Base-by-base conservation (phyloP, 176 grass and related monocot genomes). In the Leersia perrieri region DNA sequence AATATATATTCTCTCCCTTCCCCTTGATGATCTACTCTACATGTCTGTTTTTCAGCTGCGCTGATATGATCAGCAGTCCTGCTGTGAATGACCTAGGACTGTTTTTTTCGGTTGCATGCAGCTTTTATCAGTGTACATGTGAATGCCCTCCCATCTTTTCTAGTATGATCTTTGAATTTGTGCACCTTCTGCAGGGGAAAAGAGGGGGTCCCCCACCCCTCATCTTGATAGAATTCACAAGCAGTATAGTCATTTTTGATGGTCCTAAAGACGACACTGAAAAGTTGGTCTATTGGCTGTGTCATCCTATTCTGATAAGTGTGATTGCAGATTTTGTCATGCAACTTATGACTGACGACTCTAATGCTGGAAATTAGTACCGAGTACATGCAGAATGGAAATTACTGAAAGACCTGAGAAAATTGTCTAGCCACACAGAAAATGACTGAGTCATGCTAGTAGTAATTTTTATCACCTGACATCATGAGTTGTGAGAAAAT, bases 151-250 rank as follows among this genome's bases (percentile, higher is more conserved):
- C 22, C 27, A 27, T 35, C 29, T 14, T 60, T 63, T 25, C 4
- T 35, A 39, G 1, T 25, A 28, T 78, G 39, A 60, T 70, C 65
- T 29, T 47, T 85, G 74, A 78, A 85, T 35, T 39, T 38, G 29
- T 85, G 36, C 30, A 42, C 44, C 71, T 67, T 31, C 12, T 41
- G 11, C 63, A 41, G 47, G 44, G 32, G 23, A 14, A 31, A 55
- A 69, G 4, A 2, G 4, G 11, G 23, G 44, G 10, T 0, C 32
- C 30, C 70, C 25, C n/a, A 28, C 31, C 29, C 29, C 38, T 65
- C 44, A 61, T 60, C 28, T 35, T 27, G 47, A 41, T 47, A 45
- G 47, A 60, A 69, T 33, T 61, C 47, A 63, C 34, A 28, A 32
- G n/a, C 40, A 74, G 41, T 74, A 16, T n/a, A 55, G 64, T 77